A percentile compares a stretch with the other conserved stretches of the same genome.
Conservation (phyloP, 2,329 filamentous ascomycete genomes). For the Teratosphaeria gauchensis region DNA sequence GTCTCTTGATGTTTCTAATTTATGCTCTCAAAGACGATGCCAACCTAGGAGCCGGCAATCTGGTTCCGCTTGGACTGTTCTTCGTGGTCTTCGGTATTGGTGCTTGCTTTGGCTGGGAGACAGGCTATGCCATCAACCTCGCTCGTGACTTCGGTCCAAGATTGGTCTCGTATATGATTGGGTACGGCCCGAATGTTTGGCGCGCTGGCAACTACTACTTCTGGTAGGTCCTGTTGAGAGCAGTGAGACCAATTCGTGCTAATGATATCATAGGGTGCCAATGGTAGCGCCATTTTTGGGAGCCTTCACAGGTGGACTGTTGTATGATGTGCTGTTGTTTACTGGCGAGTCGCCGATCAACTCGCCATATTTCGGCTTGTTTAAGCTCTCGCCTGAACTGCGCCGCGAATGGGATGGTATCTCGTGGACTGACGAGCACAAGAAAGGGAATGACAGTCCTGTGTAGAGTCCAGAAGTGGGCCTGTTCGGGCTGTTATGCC, state of each 20-base stretch:
- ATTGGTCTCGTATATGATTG: conserved; percentile 55
- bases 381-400: conserved; percentile 29
- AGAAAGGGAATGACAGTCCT: conserved; percentile 10
- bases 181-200: conserved; percentile 60
- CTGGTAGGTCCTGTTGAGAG: conserved; percentile 23
- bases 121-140: conserved; percentile 63
- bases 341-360: conserved; percentile 63
- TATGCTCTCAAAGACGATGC: conserved; percentile 55
- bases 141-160: conserved; percentile 64
- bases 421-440: conserved; percentile 8
- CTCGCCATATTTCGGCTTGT: conserved; percentile 53
- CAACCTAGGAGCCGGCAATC: conserved; percentile 47
- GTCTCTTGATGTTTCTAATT: conserved; percentile 61
- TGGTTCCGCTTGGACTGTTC: conserved; percentile 17
- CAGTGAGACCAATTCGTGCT: neutral
- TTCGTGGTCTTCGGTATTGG: conserved; percentile 64
- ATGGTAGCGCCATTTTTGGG: conserved; percentile 63
- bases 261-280: conserved; percentile 44
- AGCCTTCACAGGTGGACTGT: conserved; percentile 51
- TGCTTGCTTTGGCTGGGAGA: conserved; percentile 66
- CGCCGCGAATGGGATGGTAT: conserved; percentile 16
- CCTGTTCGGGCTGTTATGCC: neutral
- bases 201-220: conserved; percentile 61
- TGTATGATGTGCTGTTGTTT: conserved; percentile 61
- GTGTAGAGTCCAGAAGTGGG: conserved; percentile 1